Evolutionary conservation across 2,329 filamentous ascomycete genomes (phyloP).

Genomic region (Apiospora aurea): DNA sequence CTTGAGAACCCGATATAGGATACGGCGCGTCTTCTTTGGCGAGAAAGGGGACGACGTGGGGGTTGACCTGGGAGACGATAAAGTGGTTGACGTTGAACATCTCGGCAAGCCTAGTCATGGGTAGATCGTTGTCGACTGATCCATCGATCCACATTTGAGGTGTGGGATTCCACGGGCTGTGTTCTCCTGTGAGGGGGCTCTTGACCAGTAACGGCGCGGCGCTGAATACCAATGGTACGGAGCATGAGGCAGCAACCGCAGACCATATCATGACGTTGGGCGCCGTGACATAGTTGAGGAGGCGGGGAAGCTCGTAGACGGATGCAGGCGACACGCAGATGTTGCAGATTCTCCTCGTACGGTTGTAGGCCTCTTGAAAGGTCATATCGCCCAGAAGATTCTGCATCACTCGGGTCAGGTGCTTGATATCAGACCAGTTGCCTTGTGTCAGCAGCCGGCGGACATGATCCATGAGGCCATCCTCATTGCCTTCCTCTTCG

Average conservation of each 20-base stretch:
- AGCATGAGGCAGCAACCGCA: conserved; percentile 94
- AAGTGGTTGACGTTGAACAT: conserved; percentile 99
- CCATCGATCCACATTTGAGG: conserved; percentile 92
- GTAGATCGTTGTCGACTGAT: conserved; percentile 92
- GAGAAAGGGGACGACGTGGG: conserved; percentile 89
- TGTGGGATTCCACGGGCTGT: conserved; percentile 84
- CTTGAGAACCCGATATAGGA: conserved; percentile 39
- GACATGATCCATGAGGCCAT: conserved; percentile 72
- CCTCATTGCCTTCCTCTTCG: conserved; percentile 63
- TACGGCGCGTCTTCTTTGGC: conserved; percentile 71
- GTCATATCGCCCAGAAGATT: conserved; percentile 85
- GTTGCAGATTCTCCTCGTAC: conserved; percentile 90
- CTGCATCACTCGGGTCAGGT: conserved; percentile 83
- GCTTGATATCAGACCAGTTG: conserved; percentile 82
- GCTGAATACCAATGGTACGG: conserved; percentile 86
- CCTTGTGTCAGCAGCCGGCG: conserved; percentile 81
- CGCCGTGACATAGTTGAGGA: conserved; percentile 92
- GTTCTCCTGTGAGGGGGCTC: conserved; percentile 75
- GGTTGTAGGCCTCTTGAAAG: conserved; percentile 94
- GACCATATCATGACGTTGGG: conserved; percentile 97
- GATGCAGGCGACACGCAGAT: conserved; percentile 91
- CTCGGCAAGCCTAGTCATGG: conserved; percentile 86
- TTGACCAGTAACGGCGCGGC: conserved; percentile 83
- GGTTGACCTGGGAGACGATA: conserved; percentile 96
- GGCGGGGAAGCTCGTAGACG: conserved; percentile 82